Evolutionary conservation across 2,329 filamentous ascomycete genomes (phyloP), one percentile per base, ranked within the genome.

Genomic region (Epichloe sylvatica): DNA sequence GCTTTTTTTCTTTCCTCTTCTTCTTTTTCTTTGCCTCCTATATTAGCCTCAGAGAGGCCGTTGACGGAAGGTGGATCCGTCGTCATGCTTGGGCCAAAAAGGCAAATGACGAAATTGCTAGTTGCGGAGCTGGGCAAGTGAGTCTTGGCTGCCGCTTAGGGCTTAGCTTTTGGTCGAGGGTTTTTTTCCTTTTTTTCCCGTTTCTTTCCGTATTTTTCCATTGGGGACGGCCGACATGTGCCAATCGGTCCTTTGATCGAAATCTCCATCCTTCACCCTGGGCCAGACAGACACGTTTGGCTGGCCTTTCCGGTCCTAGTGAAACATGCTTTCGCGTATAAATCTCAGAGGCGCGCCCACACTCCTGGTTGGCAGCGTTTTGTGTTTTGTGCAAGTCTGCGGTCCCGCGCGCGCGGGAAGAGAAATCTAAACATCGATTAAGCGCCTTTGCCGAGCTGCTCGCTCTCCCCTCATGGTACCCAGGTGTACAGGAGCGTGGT

Each of bases 131-230:
- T 39, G 21, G 1, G 3, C 25, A 12, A 8, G 17, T 55, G 53
- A 45, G 52, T 41, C 53, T 55, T 55, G 53, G 54, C 54, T 56
- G 41, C 53, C 53, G 44, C 34, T 52, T 52, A 21, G 36, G 49
- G 57, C 41, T 48, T 56, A 56, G 51, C 51, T 45, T 8, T 17
- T 34, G 5, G 21, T 30, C 33, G 33, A 17, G 17, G 17, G 17
- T 17, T 17, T 17, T 17, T 17, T 17, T 17, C 17, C 17, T 1
- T 17, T 17, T 17, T 17, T 1, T 17, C 2, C 17, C 17, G 17
- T 17, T 17, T 17, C 17, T 17, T 17, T 17, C 17, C 17, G 17
- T 17, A 17, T 35, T 38, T 23, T 46, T 38, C 3, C 11, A 19
- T 15, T 41, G 12, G 39, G 39, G 17, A 17, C 17, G 17, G 17